Evolutionary conservation across 495 filamentous ascomycete species (phyloP).

Genomic region (Penicillium turbatum): DNA sequence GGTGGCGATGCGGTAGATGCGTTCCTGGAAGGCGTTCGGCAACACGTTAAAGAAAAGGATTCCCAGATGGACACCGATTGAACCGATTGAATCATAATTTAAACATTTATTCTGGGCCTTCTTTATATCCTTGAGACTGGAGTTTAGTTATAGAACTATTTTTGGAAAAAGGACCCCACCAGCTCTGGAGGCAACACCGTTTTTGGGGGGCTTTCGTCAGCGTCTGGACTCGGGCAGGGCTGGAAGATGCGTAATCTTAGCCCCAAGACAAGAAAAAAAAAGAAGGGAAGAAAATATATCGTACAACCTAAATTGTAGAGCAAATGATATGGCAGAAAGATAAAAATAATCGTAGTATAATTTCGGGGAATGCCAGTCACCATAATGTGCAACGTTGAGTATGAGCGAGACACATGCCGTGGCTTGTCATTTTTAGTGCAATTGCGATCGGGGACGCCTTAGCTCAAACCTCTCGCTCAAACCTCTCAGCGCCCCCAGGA

Average conservation of each 20-base stretch:
- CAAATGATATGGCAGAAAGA: background rate
- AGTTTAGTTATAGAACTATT: constrained; percentile 16
- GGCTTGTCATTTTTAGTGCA: constrained; percentile 2
- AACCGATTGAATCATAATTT: constrained; percentile 35
- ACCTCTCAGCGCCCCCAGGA: background rate
- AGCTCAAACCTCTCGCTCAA: constrained; percentile 1
- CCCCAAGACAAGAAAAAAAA: background rate
- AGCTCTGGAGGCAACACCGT: constrained; percentile 18
- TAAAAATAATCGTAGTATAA: background rate
- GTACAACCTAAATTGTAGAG: background rate
- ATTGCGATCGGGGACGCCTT: constrained; percentile 6
- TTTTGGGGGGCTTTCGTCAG: constrained; percentile 19
- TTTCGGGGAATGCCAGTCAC: background rate
- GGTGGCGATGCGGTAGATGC: constrained; percentile 85
- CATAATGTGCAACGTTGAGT: background rate
- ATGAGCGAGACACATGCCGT: constrained; percentile 2
- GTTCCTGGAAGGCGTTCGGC: constrained; percentile 83
- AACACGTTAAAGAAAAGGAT: constrained; percentile 53
- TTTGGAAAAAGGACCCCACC: constrained; percentile 20
- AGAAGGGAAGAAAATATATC: background rate
- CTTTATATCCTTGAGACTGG: background rate
- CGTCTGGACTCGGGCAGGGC: background rate
- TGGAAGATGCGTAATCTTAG: background rate
- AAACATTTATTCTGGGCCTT: background rate
- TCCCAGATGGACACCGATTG: constrained; percentile 49